Conservation (phyloP, 2,329 filamentous ascomycete genomes). For the Nothophoma quercina region DNA sequence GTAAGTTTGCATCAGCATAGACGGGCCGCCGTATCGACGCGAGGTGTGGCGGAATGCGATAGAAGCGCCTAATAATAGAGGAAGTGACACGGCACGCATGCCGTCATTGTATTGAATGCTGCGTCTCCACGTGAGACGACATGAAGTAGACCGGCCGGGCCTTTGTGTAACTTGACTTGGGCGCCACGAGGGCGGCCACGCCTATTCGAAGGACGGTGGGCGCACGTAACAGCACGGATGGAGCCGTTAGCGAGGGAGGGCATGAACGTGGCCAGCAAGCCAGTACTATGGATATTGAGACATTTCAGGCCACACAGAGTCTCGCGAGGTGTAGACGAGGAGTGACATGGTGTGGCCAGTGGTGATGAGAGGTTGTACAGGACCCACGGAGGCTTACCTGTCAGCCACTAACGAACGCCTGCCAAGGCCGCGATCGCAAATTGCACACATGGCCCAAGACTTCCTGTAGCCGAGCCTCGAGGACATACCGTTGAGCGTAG, state of each 20-base stretch:
- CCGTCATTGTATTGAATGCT: conserved; percentile 43
- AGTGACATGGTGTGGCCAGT: conserved; percentile 21
- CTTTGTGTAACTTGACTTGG: conserved; percentile 37
- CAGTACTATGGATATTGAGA: conserved; percentile 27
- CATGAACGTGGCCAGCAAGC: conserved; percentile 37
- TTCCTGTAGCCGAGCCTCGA: conserved; percentile 29
- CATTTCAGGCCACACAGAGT: conserved; percentile 27
- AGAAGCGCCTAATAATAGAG: conserved; percentile 43
- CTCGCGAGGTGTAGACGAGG: conserved; percentile 30
- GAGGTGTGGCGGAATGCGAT: conserved; percentile 22
- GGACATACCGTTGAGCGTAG: conserved; percentile 11
- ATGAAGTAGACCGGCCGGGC: conserved; percentile 42
- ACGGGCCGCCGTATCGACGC: conserved; percentile 18
- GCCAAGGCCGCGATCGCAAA: conserved; percentile 33
- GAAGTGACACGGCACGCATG: conserved; percentile 45
- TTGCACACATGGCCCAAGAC: conserved; percentile 31
- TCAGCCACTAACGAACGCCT: conserved; percentile 25
- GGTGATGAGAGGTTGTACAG: conserved; percentile 38
- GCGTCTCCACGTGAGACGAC: conserved; percentile 45
- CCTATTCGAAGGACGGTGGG: conserved; percentile 37
- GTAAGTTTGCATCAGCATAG: conserved; percentile 55
- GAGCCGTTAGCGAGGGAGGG: conserved; percentile 33
- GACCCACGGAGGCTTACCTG: conserved; percentile 25
- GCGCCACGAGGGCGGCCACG: conserved; percentile 49
- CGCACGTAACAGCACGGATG: conserved; percentile 33